Evolutionary conservation across 2,329 filamentous ascomycete species (phyloP), one percentile per base, ranked within the genome.

Genomic region (Pseudogymnoascus sp.): DNA sequence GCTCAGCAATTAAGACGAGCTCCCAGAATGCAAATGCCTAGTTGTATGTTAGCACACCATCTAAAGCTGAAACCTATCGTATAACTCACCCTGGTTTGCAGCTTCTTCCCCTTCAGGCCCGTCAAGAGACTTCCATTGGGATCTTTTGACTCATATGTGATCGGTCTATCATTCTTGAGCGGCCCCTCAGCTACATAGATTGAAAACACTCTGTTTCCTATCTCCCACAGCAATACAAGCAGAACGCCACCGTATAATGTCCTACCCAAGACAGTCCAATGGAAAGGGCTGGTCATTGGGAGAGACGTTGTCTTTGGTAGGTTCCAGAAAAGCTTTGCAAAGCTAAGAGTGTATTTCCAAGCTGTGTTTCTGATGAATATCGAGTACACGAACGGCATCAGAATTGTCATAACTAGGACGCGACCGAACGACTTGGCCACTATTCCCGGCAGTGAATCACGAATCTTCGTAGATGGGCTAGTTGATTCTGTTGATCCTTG

Each of bases 21-120:
- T 97, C 93, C 92, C 92, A 96, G 73, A 96, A 88, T 14, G 93
- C 92, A 72, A 95, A 96, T 0, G 85, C 82, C 82, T 89, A 62
- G 1, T 20, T n/a, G 18, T 39, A 18, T 18, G 50, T 70, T 63
- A 71, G 68, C 35, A 33, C 25, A 37, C 2, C 35, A 35, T 28
- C 14, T 38, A 41, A 39, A 38, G 35, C n/a, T 38, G 0, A 28
- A 39, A 5, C 18, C 6, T 30, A n/a, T 28, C 2, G 33, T 12
- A 9, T 6, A 12, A 71, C 78, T 68, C 75, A 88, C 87, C 74
- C 84, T 86, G 63, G 90, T 85, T 8, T 89, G 79, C 7, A 90
- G 80, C 72, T 93, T 94, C 75, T 91, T 94, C 65, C 87, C 87
- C 71, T 87, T 92, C 50, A 97, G 74, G 0, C 93, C 93, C 61